Base-by-base conservation (phyloP, 148 eudicot species). In the Vaccinium macrocarpon region DNA sequence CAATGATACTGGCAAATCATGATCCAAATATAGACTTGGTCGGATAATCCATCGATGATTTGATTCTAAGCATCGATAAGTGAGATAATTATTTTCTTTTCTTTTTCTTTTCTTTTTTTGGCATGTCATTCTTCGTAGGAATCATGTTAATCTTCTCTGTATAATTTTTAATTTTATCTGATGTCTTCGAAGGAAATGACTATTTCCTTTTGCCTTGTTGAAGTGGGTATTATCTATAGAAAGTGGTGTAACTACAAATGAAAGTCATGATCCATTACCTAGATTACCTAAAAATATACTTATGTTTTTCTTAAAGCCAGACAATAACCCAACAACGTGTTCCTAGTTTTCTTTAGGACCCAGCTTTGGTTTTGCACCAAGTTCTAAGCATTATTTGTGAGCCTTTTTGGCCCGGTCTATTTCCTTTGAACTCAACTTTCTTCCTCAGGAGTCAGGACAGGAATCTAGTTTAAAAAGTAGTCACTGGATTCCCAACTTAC, bases 361-460 rank as follows among this genome's bases (percentile, higher is more conserved):
- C n/a, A 8, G 53, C 89, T 87, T 87, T 87, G 79, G 59, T 74
- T 50, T 77, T 83, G 85, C 85, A 78, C 84, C 57, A 62, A 79
- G 70, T 87, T 42, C 87, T 83, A 85, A 79, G 81, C 87, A 82
- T 77, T n/a, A n/a, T 79, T 46, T 74, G 49, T 64, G 83, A 78
- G 52, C 83, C 56, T 82, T 87, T 73, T 88, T 87, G 89, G 85
- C 89, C 46, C 72, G 50, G 61, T 88, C 87, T 75, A 61, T 72
- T 72, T 59, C 25, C 84, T 82, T 87, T 87, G 51, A 76, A n/a
- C 61, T 79, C 53, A 50, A 78, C 80, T 79, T 75, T 86, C 79
- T 82, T 49, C 49, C 66, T 49, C 66, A 52, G 61, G 70, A 75
- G 25, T 11, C n/a, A 56, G 48, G 62, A 25, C 57, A 75, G 14